Evolutionary conservation across 495 filamentous ascomycete genomes (phyloP).

Genomic region (Pyrenula aspistea): DNA sequence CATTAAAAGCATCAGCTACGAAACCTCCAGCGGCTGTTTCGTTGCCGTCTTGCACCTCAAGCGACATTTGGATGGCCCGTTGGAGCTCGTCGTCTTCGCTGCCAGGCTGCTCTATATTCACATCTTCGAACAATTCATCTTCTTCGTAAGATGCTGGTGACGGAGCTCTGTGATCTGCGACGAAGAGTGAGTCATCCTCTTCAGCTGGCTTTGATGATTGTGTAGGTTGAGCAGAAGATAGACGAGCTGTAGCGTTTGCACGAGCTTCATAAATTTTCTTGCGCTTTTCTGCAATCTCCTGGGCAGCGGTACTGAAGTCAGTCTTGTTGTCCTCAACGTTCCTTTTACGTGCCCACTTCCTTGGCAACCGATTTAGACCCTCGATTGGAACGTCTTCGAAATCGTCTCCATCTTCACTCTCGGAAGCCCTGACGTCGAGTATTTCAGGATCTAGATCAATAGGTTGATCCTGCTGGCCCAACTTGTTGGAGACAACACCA

Average conservation of each 20-base stretch:
- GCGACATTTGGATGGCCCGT: constrained; percentile 73
- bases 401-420: constrained; percentile 48
- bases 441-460: constrained; percentile 76
- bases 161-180: constrained; percentile 33
- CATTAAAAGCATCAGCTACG: constrained; percentile 11
- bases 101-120: constrained; percentile 6
- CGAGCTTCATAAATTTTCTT: constrained; percentile 29
- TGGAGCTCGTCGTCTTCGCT: constrained; percentile 69
- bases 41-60: constrained; percentile 26
- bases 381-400: constrained; percentile 97
- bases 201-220: constrained; percentile 6
- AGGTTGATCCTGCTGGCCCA: constrained; percentile 64
- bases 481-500: constrained; percentile 80
- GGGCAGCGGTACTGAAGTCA: constrained; percentile 10
- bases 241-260: constrained; percentile 8
- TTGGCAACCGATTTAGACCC: constrained; percentile 81
- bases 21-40: constrained; percentile 15
- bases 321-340: constrained; percentile 5
- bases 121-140: constrained; percentile 30
- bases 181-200: constrained; percentile 55
- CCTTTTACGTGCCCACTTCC: constrained; percentile 14
- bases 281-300: constrained; percentile 30
- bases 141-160: constrained; percentile 15
- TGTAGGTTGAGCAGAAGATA: constrained; percentile 1
- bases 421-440: constrained; percentile 28